Evolutionary conservation across 148 eudicot genomes (phyloP).

Genomic region (Diospyros lotus): DNA sequence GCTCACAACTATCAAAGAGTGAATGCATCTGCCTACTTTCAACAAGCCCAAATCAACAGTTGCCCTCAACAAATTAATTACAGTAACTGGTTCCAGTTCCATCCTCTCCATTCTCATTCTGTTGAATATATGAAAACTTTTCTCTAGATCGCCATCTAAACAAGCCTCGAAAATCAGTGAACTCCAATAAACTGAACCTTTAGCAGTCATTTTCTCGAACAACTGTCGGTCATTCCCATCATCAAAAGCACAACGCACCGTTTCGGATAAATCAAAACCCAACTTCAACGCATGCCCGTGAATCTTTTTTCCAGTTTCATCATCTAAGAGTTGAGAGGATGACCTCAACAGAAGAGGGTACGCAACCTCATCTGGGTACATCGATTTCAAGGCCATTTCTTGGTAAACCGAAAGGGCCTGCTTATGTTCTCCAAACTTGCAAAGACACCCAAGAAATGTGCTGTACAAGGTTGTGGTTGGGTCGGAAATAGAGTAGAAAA

Average conservation of each 20-base stretch:
- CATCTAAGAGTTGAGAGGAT: conserved; percentile 10
- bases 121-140: conserved; percentile 16
- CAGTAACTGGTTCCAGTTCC: conserved; percentile 18
- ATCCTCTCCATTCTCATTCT: conserved; percentile 19
- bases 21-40: conserved; percentile 21
- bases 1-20: conserved; percentile 20
- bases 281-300: conserved; percentile 30
- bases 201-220: conserved; percentile 25
- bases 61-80: conserved; percentile 29
- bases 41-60: conserved; percentile 24
- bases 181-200: conserved; percentile 20
- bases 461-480: conserved; percentile 20
- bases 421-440: conserved; percentile 18
- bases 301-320: conserved; percentile 14
- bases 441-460: conserved; percentile 21
- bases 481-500: conserved; percentile 19
- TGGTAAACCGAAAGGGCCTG: conserved; percentile 26
- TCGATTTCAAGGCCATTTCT: conserved; percentile 25
- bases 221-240: conserved; percentile 14
- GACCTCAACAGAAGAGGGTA: conserved; percentile 33
- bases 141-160: conserved; percentile 13
- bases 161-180: conserved; percentile 15
- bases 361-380: conserved; percentile 24
- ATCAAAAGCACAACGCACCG: conserved; percentile 20
- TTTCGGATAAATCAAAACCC: conserved; percentile 21